Evolutionary conservation across 2,329 filamentous ascomycete species (phyloP).

Genomic region (Penicillium sp.): DNA sequence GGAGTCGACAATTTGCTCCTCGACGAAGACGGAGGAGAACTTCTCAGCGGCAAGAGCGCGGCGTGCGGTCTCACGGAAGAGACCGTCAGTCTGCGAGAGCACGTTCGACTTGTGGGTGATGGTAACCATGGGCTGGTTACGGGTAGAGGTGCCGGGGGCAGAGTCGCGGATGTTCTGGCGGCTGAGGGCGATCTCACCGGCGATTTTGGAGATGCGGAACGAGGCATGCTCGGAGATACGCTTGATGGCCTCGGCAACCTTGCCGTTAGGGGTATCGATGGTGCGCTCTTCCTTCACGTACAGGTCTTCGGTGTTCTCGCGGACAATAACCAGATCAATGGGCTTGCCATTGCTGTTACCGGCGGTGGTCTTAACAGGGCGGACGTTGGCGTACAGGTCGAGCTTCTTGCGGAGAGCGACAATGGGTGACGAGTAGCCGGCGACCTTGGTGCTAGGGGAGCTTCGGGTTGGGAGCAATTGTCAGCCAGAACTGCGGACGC

Average conservation of each 20-base stretch:
- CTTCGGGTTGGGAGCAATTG: constrained; percentile 34
- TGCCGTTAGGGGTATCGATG: constrained; percentile 66
- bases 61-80: constrained; percentile 81
- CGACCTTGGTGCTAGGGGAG: constrained; percentile 83
- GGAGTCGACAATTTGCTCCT: constrained; percentile 98
- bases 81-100: constrained; percentile 89
- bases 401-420: constrained; percentile 94
- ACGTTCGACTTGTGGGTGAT: constrained; percentile 99
- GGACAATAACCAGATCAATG: constrained; percentile 96
- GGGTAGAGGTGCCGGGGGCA: constrained; percentile 48
- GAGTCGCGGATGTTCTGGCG: constrained; percentile 74
- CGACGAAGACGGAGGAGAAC: constrained; percentile 67
- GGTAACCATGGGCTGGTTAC: constrained; percentile 73
- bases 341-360: constrained; percentile 50
- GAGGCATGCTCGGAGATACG: constrained; percentile 85
- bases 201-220: constrained; percentile 84
- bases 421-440: constrained; percentile 94
- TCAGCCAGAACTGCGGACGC: background rate
- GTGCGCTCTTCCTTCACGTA: constrained; percentile 97
- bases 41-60: constrained; percentile 64
- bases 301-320: constrained; percentile 97
- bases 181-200: constrained; percentile 87
- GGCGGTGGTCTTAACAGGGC: constrained; percentile 82
- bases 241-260: constrained; percentile 96
- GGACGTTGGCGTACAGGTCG: constrained; percentile 94